Percentiles rank a stretch among this genome's conserved stretches.
phyloP scores from a whole-genome alignment of 106 monocot genomes.

The Allium cepa region DNA sequence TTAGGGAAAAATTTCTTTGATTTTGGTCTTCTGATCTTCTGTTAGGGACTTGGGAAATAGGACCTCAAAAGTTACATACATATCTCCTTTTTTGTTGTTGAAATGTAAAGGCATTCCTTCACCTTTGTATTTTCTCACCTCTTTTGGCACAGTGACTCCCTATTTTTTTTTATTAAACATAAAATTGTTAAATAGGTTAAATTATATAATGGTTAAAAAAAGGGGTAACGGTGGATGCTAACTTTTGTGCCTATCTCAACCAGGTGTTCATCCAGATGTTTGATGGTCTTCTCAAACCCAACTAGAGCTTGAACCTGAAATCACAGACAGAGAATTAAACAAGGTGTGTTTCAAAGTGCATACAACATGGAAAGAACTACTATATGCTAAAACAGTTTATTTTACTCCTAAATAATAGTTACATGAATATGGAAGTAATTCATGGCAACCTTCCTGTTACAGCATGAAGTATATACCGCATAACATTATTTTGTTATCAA shows the following conservation, averaged over 20 bases:
- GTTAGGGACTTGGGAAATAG: constrained; percentile 71
- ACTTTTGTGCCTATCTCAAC: constrained; percentile 85
- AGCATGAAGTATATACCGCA: too few relatives aligned
- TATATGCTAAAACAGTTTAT: too few relatives aligned
- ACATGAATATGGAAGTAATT: too few relatives aligned
- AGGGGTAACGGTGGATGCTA: background rate
- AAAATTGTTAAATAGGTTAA: background rate
- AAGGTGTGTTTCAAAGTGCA: too few relatives aligned
- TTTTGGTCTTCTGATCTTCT: constrained; percentile 87
- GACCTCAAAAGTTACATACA: constrained; percentile 74
- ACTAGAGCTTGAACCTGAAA: constrained; percentile 89
- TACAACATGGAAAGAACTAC: too few relatives aligned
- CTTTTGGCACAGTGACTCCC: constrained; percentile 88
- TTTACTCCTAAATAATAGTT: too few relatives aligned
- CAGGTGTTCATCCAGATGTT: constrained; percentile 75
- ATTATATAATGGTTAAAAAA: background rate
- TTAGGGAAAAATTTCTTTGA: constrained; percentile 67
- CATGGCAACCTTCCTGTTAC: too few relatives aligned
- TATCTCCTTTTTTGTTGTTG: constrained; percentile 80
- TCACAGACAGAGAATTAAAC: too few relatives aligned
- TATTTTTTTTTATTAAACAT: constrained; percentile 9
- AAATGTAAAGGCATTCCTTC: constrained; percentile 94
- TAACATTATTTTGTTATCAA: too few relatives aligned
- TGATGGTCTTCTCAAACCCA: constrained; percentile 81
- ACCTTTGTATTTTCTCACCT: constrained; percentile 84